Evolutionary conservation across 129 eudicot genomes (phyloP).

Genomic region (Lactuca sativa): DNA sequence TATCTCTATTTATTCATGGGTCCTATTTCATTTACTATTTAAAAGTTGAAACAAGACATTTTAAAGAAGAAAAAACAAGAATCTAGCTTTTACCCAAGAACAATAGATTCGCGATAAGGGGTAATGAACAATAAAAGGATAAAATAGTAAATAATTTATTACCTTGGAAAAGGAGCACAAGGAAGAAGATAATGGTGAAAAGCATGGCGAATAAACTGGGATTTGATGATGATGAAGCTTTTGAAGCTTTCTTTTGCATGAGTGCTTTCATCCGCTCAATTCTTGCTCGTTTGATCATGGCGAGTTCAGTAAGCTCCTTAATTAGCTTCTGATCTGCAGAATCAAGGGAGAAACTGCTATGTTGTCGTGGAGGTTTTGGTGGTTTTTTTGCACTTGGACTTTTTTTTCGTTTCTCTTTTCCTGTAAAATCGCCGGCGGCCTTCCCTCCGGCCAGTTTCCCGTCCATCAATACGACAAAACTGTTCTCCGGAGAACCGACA

Average conservation of each 20-base stretch:
- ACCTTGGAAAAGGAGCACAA: constrained; percentile 70
- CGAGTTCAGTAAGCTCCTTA: constrained; percentile 73
- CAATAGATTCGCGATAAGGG: too few species aligned
- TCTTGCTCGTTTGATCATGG: constrained; percentile 73
- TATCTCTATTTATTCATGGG: neutral
- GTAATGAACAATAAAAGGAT: neutral
- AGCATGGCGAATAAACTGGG: constrained; percentile 59
- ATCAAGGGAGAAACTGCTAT: constrained; percentile 59
- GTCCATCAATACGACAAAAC: neutral
- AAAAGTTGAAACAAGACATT: neutral
- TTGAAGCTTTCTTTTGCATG: constrained; percentile 68
- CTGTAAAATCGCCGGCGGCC: constrained; percentile 19
- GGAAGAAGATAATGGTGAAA: constrained; percentile 55
- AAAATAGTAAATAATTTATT: constrained; percentile 10
- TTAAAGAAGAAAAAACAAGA: too few species aligned
- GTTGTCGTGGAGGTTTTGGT: constrained; percentile 61
- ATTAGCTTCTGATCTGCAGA: constrained; percentile 78
- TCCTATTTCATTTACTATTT: neutral
- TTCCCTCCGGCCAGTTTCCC: neutral
- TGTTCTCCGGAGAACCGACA: neutral
- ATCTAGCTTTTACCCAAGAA: too few species aligned
- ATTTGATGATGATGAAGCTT: constrained; percentile 40
- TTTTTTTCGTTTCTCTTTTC: constrained; percentile 59
- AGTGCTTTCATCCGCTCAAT: constrained; percentile 68
- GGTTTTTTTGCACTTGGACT: constrained; percentile 53